Conservation (phyloP, 2,329 filamentous ascomycete species). For the Ascocoryne sarcoides region DNA sequence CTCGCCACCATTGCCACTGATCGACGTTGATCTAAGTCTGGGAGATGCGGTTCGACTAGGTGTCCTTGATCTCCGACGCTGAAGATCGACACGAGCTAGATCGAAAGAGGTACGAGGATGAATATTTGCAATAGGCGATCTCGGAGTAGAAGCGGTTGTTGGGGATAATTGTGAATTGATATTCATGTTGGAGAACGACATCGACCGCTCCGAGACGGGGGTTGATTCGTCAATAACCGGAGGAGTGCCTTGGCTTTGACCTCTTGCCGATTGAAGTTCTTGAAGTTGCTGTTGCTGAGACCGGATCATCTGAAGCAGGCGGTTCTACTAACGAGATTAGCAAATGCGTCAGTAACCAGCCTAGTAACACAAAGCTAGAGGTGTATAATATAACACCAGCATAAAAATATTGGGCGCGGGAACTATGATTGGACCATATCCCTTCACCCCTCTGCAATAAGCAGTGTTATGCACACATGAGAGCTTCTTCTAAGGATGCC, state of each 20-base stretch:
- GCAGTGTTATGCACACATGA: too few relatives aligned
- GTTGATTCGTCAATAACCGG: slow-evolving; percentile 32
- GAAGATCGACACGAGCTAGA: slow-evolving; percentile 44
- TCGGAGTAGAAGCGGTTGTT: slow-evolving; percentile 38
- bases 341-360: slow-evolving; percentile 6
- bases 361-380: background rate
- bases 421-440: too few relatives aligned
- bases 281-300: slow-evolving; percentile 64
- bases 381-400: too few relatives aligned
- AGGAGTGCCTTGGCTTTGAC: slow-evolving; percentile 32
- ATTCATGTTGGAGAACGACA: slow-evolving; percentile 33
- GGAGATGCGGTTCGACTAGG: slow-evolving; percentile 49
- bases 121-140: slow-evolving; percentile 35
- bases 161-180: slow-evolving; percentile 21
- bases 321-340: slow-evolving; percentile 57
- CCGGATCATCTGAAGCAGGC: slow-evolving; percentile 68
- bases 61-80: slow-evolving; percentile 46
- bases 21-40: slow-evolving; percentile 47
- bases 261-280: slow-evolving; percentile 40
- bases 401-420: too few relatives aligned
- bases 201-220: slow-evolving; percentile 37
- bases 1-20: slow-evolving; percentile 51
- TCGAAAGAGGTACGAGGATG: slow-evolving; percentile 51
- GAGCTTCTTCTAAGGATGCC: too few relatives aligned
- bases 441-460: too few relatives aligned